Base-by-base conservation (phyloP, 345 rosid genomes). In the Eucalyptus lansdowneana region DNA sequence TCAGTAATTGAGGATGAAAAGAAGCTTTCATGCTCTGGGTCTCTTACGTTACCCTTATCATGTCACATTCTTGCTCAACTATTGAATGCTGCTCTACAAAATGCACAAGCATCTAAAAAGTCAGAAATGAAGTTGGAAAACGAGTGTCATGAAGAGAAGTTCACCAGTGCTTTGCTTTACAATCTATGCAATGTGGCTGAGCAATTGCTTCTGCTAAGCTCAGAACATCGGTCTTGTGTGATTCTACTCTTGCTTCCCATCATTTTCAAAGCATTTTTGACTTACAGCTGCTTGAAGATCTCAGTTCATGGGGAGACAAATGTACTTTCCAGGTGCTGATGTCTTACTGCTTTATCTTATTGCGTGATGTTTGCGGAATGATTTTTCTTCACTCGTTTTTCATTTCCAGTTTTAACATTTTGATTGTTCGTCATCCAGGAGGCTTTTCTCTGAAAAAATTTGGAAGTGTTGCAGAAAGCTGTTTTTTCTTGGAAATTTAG, bases 381-480 rank as follows among this genome's bases (percentile, higher is more conserved):
- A 22, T 80, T 86, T 69, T 85, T 29, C 11, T 60, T 86, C 80
- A 15, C 25, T 17, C 5, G 29, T n/a, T 81, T 54, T 37, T 81
- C 51, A 76, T 14, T 34, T 34, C 62, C 62, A 40, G 42, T 67
- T 65, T 62, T 69, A n/a, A 62, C 88, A 53, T 37, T 40, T 34
- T 88, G 31, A 25, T 80, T 93, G 76, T 90, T 88, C 44, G 86
- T 44, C 88, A 90, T 93, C 62, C 96, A 97, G 99, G 93, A 93
- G 93, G 88, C 81, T 76, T 87, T 97, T 97, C 92, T 89, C 93
- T 60, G 93, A 92, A 92, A 93, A 91, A 89, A 93, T 95, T 88
- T 97, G 99, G 99, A 92, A 92, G 88, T 96, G 97, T 93, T 95
- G 99, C 94, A 92, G 91, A 93, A 94, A 89, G 89, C 92, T 97